These are phyloP conservation scores for Neurospora intermedia DNA, from an alignment of 495 filamentous ascomycete genomes.

Conservation along the genomic window DNA sequence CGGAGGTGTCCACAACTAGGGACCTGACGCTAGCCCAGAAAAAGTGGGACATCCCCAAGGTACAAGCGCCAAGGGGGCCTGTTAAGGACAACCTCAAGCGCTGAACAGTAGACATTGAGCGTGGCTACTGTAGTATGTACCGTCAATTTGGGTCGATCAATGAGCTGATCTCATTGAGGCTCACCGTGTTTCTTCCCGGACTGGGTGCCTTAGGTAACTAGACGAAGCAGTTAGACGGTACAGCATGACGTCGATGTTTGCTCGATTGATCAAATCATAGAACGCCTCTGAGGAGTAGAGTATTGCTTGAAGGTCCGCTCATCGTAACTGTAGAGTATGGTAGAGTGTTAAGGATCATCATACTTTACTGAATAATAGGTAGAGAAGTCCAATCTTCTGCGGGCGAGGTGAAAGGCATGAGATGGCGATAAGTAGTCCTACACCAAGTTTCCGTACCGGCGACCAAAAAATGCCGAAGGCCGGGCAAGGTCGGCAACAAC, in stretches of 20 bases:
- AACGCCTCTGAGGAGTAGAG: too few species aligned
- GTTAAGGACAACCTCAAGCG: background rate
- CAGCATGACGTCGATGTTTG: background rate
- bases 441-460: background rate
- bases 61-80: background rate
- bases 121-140: background rate
- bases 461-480: background rate
- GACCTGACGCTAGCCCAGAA: background rate
- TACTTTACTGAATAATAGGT: background rate
- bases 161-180: background rate
- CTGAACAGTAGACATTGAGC: background rate
- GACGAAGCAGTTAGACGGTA: background rate
- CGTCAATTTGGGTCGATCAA: too few species aligned
- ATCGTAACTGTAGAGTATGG: background rate
- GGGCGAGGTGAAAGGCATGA: background rate
- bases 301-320: background rate
- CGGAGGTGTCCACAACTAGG: background rate
- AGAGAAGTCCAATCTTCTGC: background rate
- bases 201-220: background rate
- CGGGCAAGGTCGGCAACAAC: background rate
- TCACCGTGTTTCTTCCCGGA: background rate
- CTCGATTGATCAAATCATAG: background rate
- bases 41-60: background rate
- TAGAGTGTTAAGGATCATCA: background rate
- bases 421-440: background rate